Conservation (phyloP, 208 protist genomes). For the Trypanosoma lewisi region DNA sequence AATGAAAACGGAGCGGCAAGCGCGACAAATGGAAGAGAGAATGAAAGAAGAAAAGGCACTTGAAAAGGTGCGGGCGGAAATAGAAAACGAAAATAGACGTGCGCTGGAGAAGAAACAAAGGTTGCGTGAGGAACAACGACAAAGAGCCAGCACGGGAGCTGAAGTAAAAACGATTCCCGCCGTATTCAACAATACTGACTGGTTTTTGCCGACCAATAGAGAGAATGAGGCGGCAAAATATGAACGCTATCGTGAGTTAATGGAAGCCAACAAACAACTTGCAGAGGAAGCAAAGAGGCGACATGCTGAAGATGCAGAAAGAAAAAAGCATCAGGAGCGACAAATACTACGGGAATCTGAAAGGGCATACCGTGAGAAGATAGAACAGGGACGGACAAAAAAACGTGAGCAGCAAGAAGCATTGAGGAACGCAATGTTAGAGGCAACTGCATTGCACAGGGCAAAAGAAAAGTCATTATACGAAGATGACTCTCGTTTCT, state of each 20-base stretch:
- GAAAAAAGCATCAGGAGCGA: slow-evolving; percentile 14
- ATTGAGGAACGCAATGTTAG: slow-evolving; percentile 5
- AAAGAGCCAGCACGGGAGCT: neutral
- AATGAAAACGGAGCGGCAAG: slow-evolving; percentile 6
- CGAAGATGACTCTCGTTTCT: neutral
- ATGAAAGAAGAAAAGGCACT: neutral
- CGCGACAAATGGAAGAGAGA: slow-evolving; percentile 1
- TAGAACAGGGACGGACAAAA: slow-evolving; percentile 1
- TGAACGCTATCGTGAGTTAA: slow-evolving; percentile 18
- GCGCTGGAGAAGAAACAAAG: slow-evolving; percentile 11
- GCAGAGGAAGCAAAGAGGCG: slow-evolving; percentile 20
- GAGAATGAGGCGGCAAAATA: neutral
- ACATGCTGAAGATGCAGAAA: slow-evolving; percentile 13
- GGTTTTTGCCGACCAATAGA: neutral
- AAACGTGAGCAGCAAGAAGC: slow-evolving; percentile 13
- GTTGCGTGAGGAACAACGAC: neutral
- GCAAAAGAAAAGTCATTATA: slow-evolving; percentile 3
- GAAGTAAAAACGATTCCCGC: neutral
- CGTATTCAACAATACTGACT: neutral
- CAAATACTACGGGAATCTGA: slow-evolving; percentile 6
- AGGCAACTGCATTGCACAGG: slow-evolving; percentile 16
- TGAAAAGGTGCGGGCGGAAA: neutral
- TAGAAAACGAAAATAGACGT: slow-evolving; percentile 7
- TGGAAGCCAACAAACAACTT: slow-evolving; percentile 24
- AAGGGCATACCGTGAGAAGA: slow-evolving; percentile 9